Evolutionary conservation across 352 stramenopile genomes (phyloP), one percentile per base, ranked within the genome.

Genomic region (Phytophthora chlamydospora): DNA sequence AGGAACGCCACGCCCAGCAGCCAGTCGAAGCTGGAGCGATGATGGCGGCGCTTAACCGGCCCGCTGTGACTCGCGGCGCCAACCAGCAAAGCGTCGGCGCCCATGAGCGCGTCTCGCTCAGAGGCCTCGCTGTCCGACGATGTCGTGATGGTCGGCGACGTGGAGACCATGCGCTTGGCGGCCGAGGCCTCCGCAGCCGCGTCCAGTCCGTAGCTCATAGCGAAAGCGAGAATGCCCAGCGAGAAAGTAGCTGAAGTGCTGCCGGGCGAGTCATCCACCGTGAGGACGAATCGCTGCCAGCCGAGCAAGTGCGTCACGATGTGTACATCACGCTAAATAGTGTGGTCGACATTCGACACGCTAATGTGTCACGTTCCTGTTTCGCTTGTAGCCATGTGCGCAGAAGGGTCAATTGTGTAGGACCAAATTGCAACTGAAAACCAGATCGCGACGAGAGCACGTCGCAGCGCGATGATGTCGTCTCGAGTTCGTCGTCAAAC

Each of bases 1-100:
- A 95, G 73, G 57, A 90, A 95, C 39, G 87, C 56, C 8, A 92
- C 68, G 40, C 86, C 86, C 29, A 95, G 70, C 47, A 81, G 59
- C 84, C 79, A 95, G 41, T 88, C 74, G 55, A 85, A 85, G 31
- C 62, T 73, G 34, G 78, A 76, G 56, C 44, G 49, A 13, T 14
- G 46, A 14, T 13, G 39, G n/a, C n/a, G 31, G 24, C 44, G 62
- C 49, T 47, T 40, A 36, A 62, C 59, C 24, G 41, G 8, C 3
- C 47, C 42, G 13, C 39, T 64, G 19, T 64, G 60, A 44, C 34
- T 71, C 27, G 47, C 52, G 9, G 46, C 53, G 21, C 47, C 54
- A 3, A 68, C n/a, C 5, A 68, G 62, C 50, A 75, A 47, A 39
- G 44, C 61, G 29, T 73, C 65, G 9, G 61, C 52, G 3, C 31